phyloP scores from a whole-genome alignment of 148 eudicot genomes.

The Rhododendron ovatum region DNA sequence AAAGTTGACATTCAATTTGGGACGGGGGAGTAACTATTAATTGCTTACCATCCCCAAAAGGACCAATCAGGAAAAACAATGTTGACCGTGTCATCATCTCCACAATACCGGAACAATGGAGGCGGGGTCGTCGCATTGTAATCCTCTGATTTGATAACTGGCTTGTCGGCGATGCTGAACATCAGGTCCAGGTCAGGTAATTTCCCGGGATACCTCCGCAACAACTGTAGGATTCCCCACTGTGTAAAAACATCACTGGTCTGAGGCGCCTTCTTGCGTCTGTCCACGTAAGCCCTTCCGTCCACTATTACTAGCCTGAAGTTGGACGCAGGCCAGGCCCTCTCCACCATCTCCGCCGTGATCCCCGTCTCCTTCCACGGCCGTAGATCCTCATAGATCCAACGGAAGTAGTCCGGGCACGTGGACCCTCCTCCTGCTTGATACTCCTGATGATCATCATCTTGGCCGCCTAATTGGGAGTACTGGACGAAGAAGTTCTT shows the following conservation, averaged over 20 bases:
- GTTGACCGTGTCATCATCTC: slow-evolving; percentile 50
- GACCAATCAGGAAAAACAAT: slow-evolving; percentile 94
- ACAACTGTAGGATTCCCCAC: slow-evolving; percentile 81
- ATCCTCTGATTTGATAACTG: slow-evolving; percentile 27
- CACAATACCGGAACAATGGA: slow-evolving; percentile 68
- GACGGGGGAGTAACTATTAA: slow-evolving; percentile 1
- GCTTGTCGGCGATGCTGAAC: slow-evolving; percentile 74
- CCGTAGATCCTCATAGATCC: slow-evolving; percentile 71
- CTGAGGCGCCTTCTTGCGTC: slow-evolving; percentile 44
- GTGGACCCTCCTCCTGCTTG: neutral
- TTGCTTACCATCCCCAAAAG: slow-evolving; percentile 85
- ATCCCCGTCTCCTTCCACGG: slow-evolving; percentile 78
- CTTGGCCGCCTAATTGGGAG: neutral
- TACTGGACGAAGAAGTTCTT: slow-evolving; percentile 12
- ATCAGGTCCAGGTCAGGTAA: slow-evolving; percentile 82
- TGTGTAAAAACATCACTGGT: slow-evolving; percentile 65
- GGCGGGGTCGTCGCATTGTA: slow-evolving; percentile 48
- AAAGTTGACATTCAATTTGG: slow-evolving; percentile 67
- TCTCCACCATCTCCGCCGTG: slow-evolving; percentile 52
- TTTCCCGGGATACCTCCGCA: slow-evolving; percentile 73
- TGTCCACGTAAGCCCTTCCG: slow-evolving; percentile 74
- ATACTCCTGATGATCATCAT: slow-evolving; percentile 11
- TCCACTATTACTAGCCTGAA: slow-evolving; percentile 59
- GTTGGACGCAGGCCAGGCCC: slow-evolving; percentile 37
- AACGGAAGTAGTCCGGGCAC: slow-evolving; percentile 78